Conservation (phyloP, 257 asterid species). For the Coffea canephora region DNA sequence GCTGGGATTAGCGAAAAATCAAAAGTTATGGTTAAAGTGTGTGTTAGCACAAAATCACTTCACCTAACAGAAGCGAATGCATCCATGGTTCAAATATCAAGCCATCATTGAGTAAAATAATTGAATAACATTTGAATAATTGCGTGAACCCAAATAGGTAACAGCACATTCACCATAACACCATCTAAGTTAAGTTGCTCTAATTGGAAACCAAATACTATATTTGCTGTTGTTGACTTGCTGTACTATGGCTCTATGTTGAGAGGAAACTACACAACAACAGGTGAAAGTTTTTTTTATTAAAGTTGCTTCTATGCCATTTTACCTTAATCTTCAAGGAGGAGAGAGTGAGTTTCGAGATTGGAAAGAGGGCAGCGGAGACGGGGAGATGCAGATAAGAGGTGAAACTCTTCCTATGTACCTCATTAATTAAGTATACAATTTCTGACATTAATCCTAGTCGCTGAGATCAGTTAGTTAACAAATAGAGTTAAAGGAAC, state of each 20-base stretch:
- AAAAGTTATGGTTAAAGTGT: neutral
- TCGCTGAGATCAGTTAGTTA: neutral
- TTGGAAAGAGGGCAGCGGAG: neutral
- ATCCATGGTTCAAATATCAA: neutral
- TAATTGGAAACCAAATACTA: neutral
- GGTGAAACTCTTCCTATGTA: neutral
- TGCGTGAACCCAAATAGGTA: neutral
- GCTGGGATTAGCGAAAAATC: no score
- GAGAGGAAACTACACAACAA: neutral
- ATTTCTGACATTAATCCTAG: neutral
- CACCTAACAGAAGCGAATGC: neutral
- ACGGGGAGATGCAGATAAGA: neutral
- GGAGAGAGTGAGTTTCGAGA: no score
- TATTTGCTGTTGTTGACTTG: neutral
- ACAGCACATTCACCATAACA: neutral
- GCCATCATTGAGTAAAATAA: neutral
- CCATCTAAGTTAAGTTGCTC: neutral
- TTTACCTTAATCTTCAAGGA: neutral
- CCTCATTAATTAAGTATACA: neutral
- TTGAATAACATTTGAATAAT: neutral
- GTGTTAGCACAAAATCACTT: neutral
- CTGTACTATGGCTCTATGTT: neutral
- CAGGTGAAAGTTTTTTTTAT: neutral
- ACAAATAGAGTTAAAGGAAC: neutral
- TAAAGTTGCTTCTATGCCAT: neutral